Evolutionary conservation across 176 grass and related monocot species (phyloP).

Genomic region (Oryza coarctata): DNA sequence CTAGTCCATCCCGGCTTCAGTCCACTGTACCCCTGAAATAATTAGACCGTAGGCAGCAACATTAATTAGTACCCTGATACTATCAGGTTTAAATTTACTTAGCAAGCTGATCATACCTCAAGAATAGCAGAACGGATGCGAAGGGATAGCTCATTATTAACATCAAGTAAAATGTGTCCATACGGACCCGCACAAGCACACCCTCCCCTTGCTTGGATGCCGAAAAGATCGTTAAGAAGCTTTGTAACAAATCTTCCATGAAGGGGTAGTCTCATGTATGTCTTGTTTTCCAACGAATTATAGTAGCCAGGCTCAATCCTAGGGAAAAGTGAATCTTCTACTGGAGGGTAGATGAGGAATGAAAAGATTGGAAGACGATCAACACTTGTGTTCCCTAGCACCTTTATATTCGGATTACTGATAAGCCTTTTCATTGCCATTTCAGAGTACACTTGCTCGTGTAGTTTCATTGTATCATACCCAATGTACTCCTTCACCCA

Average conservation of each 20-base stretch:
- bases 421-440: slow-evolving; percentile 42
- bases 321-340: background rate
- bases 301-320: background rate
- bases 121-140: slow-evolving; percentile 57
- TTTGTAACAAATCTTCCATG: slow-evolving; percentile 69
- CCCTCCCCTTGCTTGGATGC: slow-evolving; percentile 79
- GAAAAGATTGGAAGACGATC: slow-evolving; percentile 71
- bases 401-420: slow-evolving; percentile 38
- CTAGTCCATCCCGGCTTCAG: slow-evolving; percentile 85
- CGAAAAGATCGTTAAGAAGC: slow-evolving; percentile 79
- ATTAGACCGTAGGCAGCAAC: background rate
- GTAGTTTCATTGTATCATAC: slow-evolving; percentile 36
- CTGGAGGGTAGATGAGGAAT: slow-evolving; percentile 54
- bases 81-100: background rate
- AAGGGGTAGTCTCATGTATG: slow-evolving; percentile 33
- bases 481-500: slow-evolving; percentile 84
- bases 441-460: slow-evolving; percentile 40
- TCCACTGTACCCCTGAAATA: slow-evolving; percentile 69
- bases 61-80: background rate
- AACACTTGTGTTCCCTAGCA: slow-evolving; percentile 55
- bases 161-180: slow-evolving; percentile 58
- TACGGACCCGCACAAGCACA: slow-evolving; percentile 76
- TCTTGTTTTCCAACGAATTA: background rate
- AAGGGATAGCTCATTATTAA: slow-evolving; percentile 49
- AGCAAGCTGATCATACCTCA: slow-evolving; percentile 30